phyloP scores from a whole-genome alignment of 2,329 filamentous ascomycete genomes.

The Aspergillus awamori region DNA sequence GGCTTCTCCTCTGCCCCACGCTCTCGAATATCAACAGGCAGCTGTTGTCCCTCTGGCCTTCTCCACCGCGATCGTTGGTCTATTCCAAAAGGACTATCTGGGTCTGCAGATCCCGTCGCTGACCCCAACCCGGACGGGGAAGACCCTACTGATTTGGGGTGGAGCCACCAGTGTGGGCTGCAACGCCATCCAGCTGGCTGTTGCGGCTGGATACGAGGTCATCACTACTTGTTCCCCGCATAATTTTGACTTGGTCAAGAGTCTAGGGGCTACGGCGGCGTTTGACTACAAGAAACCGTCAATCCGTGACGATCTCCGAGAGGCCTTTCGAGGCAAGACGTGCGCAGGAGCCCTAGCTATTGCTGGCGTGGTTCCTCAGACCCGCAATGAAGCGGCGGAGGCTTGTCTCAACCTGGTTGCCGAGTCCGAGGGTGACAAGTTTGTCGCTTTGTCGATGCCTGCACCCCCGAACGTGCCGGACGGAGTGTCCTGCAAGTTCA shows the following conservation, averaged over 20 bases:
- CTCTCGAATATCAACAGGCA: constrained; percentile 33
- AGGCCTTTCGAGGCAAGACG: constrained; percentile 19
- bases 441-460: too few relatives aligned
- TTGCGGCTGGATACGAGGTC: constrained; percentile 45
- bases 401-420: too few relatives aligned
- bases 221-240: constrained; percentile 42
- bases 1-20: constrained; percentile 30
- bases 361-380: too few relatives aligned
- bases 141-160: constrained; percentile 54
- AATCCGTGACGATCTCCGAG: constrained; percentile 18
- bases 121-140: background rate
- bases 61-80: constrained; percentile 35
- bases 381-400: too few relatives aligned
- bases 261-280: constrained; percentile 49
- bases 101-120: constrained; percentile 23
- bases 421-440: too few relatives aligned
- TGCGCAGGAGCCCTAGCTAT: too few relatives aligned
- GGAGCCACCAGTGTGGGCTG: constrained; percentile 53
- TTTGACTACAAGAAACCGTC: constrained; percentile 47
- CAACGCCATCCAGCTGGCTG: constrained; percentile 49
- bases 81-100: constrained; percentile 32
- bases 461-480: too few relatives aligned
- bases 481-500: too few relatives aligned
- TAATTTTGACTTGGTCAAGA: constrained; percentile 50
- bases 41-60: constrained; percentile 40